A percentile compares a stretch with the other conserved stretches of the same genome.
These are phyloP conservation scores for Telfairia occidentalis DNA, from an alignment of 331 rosid genomes.

Conservation along the genomic window DNA sequence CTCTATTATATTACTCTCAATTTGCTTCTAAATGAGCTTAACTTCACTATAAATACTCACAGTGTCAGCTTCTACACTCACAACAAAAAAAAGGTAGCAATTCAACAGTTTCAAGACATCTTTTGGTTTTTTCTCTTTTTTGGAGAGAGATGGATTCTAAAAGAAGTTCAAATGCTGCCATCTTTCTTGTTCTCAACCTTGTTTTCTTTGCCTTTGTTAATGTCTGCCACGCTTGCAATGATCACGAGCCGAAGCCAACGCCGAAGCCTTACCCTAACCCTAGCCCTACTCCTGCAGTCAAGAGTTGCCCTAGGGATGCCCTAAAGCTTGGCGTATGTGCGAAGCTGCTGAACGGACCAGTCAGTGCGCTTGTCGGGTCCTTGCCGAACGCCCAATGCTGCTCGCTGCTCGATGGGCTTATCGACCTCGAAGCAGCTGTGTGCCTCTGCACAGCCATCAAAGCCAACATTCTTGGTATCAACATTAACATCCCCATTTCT, in stretches of 20 bases:
- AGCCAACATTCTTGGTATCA: constrained; percentile 72
- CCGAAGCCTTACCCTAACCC: constrained; percentile 22
- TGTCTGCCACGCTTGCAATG: constrained; percentile 42
- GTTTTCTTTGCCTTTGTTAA: constrained; percentile 30
- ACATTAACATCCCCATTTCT: constrained; percentile 67
- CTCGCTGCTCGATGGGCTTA: constrained; percentile 49
- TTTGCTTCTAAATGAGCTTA: neutral
- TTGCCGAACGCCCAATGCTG: constrained; percentile 64
- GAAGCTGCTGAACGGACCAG: constrained; percentile 38
- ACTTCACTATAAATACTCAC: neutral
- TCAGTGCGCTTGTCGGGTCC: constrained; percentile 40
- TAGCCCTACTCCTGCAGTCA: constrained; percentile 2
- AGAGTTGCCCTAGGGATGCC: constrained; percentile 68
- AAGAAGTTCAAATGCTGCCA: constrained; percentile 24
- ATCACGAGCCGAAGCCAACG: constrained; percentile 23
- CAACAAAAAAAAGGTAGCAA: neutral
- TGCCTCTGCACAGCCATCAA: constrained; percentile 87
- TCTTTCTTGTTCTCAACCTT: constrained; percentile 36
- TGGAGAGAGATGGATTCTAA: constrained; percentile 3
- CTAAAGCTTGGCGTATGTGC: constrained; percentile 64
- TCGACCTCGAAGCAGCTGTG: constrained; percentile 71
- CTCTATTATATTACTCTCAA: neutral
- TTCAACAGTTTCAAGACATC: neutral
- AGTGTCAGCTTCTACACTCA: neutral
- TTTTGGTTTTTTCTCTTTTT: neutral